Base-by-base conservation (phyloP, 2,329 filamentous ascomycete genomes). In the Cladosporium sp. region DNA sequence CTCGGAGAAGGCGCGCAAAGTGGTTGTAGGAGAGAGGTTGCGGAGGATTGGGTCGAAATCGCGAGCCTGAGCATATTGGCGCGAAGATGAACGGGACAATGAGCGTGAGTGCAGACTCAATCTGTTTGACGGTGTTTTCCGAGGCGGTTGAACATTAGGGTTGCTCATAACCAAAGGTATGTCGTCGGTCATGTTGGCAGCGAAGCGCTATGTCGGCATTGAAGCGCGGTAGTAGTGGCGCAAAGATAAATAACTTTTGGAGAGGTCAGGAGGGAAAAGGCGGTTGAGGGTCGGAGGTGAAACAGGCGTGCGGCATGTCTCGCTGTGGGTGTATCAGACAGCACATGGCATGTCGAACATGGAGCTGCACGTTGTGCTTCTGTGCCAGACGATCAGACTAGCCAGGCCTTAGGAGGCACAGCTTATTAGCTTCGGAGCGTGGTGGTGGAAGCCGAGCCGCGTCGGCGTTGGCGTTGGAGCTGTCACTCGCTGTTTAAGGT, bases 1-100 rank as follows among this genome's bases (percentile, higher is more conserved):
- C 14, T 56, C 54, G 42, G 54, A 78, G 64, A 90, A 81, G 15
- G 84, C 82, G 60, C 86, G 81, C 61, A 88, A 76, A 25, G 82
- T 86, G 28, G 80, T 80, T 38, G 81, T 75, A 1, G 87, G 87
- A 3, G 82, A 81, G 28, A 90, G 77, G 66, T 83, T 80, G 60
- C 80, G 75, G 59, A 89, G 78, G 38, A 89, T 77, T 15, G 69
- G 66, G 51, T 74, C 72, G 50, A 62, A 59, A 45, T 58, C 55
- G 42, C 54, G 54, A 25, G 54, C 42, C 1, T 49, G 69, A 4
- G 62, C 60, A 50, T 62, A 60, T 36, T 64, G 61, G 7, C 20
- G 50, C 8, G 68, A 66, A n/a, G 61, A 59, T 3, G 69, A 67
- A n/a, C 64, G 65, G 1, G 69, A 69, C 12, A 64, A 50, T 17